phyloP scores from a whole-genome alignment of 805 yeast genomes.

The Ogataea neopini region DNA sequence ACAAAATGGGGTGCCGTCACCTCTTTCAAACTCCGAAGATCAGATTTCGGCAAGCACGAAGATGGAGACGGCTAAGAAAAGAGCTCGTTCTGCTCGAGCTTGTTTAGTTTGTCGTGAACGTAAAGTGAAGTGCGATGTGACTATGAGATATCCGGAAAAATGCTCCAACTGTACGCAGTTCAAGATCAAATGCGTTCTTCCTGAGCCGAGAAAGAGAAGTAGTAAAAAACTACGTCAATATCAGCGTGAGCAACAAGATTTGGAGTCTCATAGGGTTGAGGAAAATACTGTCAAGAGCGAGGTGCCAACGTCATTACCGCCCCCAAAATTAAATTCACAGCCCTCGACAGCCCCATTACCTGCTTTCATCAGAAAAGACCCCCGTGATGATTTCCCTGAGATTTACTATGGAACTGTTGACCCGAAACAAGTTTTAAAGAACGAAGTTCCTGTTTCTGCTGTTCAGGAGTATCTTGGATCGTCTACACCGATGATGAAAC shows the following conservation, averaged over 20 bases:
- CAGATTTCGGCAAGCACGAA: neutral
- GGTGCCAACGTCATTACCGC: neutral
- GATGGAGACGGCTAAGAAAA: conserved; percentile 27
- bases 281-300: neutral
- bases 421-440: conserved; percentile 22
- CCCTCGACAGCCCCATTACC: conserved; percentile 12
- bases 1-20: conserved; percentile 3
- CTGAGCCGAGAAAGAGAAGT: conserved; percentile 42
- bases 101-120: conserved; percentile 77
- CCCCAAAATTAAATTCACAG: neutral
- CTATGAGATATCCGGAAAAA: conserved; percentile 44
- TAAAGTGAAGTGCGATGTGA: conserved; percentile 80
- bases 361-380: conserved; percentile 26
- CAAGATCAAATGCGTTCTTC: conserved; percentile 63
- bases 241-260: conserved; percentile 6
- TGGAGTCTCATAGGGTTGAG: neutral
- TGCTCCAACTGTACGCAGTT: conserved; percentile 73
- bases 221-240: conserved; percentile 28
- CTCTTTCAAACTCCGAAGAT: conserved; percentile 4
- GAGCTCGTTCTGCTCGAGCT: conserved; percentile 69
- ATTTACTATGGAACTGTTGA: conserved; percentile 26
- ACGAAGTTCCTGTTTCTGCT: conserved; percentile 18
- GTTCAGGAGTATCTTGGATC: conserved; percentile 36
- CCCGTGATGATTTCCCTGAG: conserved; percentile 24
- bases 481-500: conserved; percentile 32